A percentile compares a stretch with the other conserved stretches of the same genome.
Conservation (phyloP, 768 basidiomycete species). For the Suillus subalutaceus region DNA sequence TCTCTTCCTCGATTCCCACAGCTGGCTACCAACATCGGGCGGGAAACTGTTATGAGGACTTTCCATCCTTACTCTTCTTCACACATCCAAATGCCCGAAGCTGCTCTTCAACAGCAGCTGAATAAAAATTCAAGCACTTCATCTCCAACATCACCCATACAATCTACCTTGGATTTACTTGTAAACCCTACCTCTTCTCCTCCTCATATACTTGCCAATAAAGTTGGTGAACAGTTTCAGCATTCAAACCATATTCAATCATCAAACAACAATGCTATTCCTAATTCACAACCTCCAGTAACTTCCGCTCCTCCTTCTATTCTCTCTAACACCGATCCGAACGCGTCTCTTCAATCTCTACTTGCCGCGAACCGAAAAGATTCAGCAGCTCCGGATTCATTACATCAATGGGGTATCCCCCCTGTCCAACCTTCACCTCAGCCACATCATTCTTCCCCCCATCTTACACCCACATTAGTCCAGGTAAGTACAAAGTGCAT, state of each 20-base stretch:
- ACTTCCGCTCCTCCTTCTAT: slow-evolving; percentile 34
- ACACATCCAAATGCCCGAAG: slow-evolving; percentile 45
- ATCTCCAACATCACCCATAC: slow-evolving; percentile 46
- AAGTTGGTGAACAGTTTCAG: slow-evolving; percentile 36
- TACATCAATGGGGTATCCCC: slow-evolving; percentile 42
- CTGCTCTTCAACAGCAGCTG: slow-evolving; percentile 32
- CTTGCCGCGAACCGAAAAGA: slow-evolving; percentile 38
- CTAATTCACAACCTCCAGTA: slow-evolving; percentile 34
- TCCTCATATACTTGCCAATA: slow-evolving; percentile 35
- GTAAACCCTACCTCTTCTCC: slow-evolving; percentile 33
- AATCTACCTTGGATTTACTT: slow-evolving; percentile 42
- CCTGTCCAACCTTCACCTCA: slow-evolving; percentile 24
- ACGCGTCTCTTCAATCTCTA: slow-evolving; percentile 44
- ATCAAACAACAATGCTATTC: slow-evolving; percentile 29
- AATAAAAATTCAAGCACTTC: slow-evolving; percentile 38
- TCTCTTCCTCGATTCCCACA: slow-evolving; percentile 48
- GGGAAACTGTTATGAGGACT: slow-evolving; percentile 47
- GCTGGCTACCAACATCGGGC: slow-evolving; percentile 40
- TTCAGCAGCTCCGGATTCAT: slow-evolving; percentile 28
- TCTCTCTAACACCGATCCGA: slow-evolving; percentile 40
- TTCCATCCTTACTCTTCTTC: slow-evolving; percentile 47
- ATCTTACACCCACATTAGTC: slow-evolving; percentile 32
- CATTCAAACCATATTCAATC: slow-evolving; percentile 27
- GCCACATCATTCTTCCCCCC: slow-evolving; percentile 34
- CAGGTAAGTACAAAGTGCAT: slow-evolving; percentile 39